A percentile compares a stretch with the other conserved stretches of the same genome.
phyloP scores from a whole-genome alignment of 1,284 basidiomycete species.

The Irpex lacteus region DNA sequence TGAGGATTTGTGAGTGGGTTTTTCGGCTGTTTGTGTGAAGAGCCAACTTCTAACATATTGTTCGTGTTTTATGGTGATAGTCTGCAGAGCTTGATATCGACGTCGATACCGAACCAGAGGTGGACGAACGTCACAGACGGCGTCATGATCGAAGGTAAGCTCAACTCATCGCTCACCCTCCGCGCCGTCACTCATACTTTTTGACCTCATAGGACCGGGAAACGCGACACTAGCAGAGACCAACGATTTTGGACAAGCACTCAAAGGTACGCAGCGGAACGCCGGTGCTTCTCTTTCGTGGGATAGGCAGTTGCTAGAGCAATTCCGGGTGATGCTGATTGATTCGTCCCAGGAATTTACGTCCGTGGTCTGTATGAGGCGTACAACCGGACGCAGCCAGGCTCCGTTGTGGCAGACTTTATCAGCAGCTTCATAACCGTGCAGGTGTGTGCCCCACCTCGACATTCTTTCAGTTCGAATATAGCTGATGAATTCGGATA shows the following conservation, averaged over 20 bases:
- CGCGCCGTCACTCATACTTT: too few species aligned
- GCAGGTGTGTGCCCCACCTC: slow-evolving; percentile 2
- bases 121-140: neutral
- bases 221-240: too few species aligned
- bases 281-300: too few species aligned
- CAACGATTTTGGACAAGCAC: too few species aligned
- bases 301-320: too few species aligned
- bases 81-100: neutral
- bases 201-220: too few species aligned
- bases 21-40: too few species aligned
- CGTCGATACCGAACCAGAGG: neutral
- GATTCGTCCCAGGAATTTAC: neutral
- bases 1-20: slow-evolving; percentile 1
- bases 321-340: too few species aligned
- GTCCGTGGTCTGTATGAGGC: slow-evolving; percentile 6
- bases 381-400: neutral
- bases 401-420: neutral
- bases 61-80: too few species aligned
- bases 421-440: neutral
- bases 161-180: neutral
- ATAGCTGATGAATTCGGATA: neutral
- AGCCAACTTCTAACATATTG: too few species aligned
- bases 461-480: neutral
- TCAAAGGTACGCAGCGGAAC: too few species aligned
- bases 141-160: neutral